phyloP scores from a whole-genome alignment of 257 asterid species.

The Lycium ferocissimum region DNA sequence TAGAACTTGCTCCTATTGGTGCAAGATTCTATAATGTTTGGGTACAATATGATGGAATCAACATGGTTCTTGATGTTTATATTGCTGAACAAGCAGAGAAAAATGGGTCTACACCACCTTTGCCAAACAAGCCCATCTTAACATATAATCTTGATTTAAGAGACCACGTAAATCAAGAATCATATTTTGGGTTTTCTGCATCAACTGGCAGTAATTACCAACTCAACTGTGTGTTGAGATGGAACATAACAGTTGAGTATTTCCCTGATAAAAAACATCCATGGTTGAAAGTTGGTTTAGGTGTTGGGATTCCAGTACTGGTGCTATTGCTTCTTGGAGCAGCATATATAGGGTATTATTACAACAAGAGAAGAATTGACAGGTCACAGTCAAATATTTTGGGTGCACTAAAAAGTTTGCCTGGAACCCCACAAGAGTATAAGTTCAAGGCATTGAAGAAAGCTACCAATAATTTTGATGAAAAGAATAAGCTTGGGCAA shows the following conservation, averaged over 20 bases:
- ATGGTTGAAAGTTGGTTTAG: slow-evolving; percentile 50
- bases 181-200: slow-evolving; percentile 84
- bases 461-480: slow-evolving; percentile 78
- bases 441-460: slow-evolving; percentile 68
- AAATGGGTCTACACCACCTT: slow-evolving; percentile 55
- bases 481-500: slow-evolving; percentile 73
- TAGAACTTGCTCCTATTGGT: slow-evolving; percentile 58
- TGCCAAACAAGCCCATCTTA: slow-evolving; percentile 52
- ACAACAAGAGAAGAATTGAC: slow-evolving; percentile 39
- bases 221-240: slow-evolving; percentile 74
- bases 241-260: slow-evolving; percentile 72
- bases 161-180: slow-evolving; percentile 50
- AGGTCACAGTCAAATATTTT: slow-evolving; percentile 50
- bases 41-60: slow-evolving; percentile 72
- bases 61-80: slow-evolving; percentile 48
- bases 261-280: slow-evolving; percentile 36
- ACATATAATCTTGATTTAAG: slow-evolving; percentile 45
- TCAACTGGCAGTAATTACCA: slow-evolving; percentile 69
- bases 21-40: slow-evolving; percentile 66
- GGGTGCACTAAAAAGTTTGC: slow-evolving; percentile 72
- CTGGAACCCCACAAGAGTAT: slow-evolving; percentile 84
- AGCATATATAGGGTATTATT: slow-evolving; percentile 43
- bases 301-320: slow-evolving; percentile 55
- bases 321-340: slow-evolving; percentile 49
- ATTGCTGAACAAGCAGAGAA: slow-evolving; percentile 51